Evolutionary conservation across 768 basidiomycete species (phyloP), one percentile per base, ranked within the genome.

Genomic region (Tephrocybe rancida): DNA sequence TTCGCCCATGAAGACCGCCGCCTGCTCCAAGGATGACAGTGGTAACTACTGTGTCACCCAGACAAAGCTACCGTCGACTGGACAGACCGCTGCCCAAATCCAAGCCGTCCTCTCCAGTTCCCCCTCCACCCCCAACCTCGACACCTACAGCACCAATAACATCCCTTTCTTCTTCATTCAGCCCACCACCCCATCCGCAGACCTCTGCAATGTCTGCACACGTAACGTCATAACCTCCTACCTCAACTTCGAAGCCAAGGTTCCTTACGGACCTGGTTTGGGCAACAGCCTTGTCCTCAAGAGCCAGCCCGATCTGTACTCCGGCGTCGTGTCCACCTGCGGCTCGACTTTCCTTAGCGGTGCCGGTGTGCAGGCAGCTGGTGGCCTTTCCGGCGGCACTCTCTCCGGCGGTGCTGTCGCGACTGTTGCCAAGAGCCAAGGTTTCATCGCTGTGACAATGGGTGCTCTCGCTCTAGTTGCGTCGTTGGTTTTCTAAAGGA

Each of bases 201-300:
- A 70, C 21, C 86, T 97, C 39, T 98, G 96, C 85, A 85, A 79
- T 2, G 61, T 85, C 13, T 98, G 96, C 85, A 85, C 91, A 11
- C 83, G 88, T 67, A 80, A 80, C 57, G 74, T 95, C 65, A 66
- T 98, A 59, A 81, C 84, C 1, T 60, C 84, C 8, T 99, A 91
- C 80, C 85, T 92, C 69, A 69, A 74, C 52, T 95, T 82, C 70
- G 90, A 95, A 73, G 80, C 83, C 37, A 67, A 69, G 51, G 71
- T 75, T 39, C 88, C 88, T 1, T 98, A 93, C 68, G 90, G 80
- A 7, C 82, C 88, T 25, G 94, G 96, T 45, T 64, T 97, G 24
- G 48, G 57, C 53, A 76, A 78, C 61, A 90, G 87, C 63, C 66
- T 75, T 13, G 74, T 98, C 50, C 74, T 98, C 41, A 64, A 73